Evolutionary conservation across 441 rosid genomes (phyloP).

Genomic region (Adansonia grandidieri): DNA sequence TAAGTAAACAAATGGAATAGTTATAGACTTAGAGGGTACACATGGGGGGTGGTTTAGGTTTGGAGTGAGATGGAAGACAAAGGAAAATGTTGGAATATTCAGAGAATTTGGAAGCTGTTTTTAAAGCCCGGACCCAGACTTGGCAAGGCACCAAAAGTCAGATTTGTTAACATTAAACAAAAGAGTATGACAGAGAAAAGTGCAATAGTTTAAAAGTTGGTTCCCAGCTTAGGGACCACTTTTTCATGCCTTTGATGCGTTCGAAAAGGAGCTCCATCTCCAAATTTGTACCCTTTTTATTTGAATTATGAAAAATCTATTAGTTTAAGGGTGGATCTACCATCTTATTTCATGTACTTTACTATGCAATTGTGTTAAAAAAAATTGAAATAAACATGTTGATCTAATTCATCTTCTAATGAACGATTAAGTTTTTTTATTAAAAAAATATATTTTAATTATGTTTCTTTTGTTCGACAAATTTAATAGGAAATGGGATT

Average conservation of each 20-base stretch:
- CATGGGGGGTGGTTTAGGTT: background rate
- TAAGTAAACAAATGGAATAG: background rate
- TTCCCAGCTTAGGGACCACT: background rate
- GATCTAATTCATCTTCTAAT: too few species aligned
- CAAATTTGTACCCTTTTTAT: background rate
- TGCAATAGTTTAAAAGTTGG: background rate
- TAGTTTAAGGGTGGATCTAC: too few species aligned
- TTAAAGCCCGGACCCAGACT: background rate
- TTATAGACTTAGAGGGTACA: background rate
- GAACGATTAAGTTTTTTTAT: too few species aligned
- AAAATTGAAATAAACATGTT: too few species aligned
- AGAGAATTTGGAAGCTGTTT: background rate
- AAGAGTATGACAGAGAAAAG: background rate
- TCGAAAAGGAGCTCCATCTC: background rate
- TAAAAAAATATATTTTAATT: too few species aligned
- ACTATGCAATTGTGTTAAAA: too few species aligned
- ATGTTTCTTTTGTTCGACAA: too few species aligned
- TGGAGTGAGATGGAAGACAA: conserved; percentile 5
- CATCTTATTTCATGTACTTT: too few species aligned
- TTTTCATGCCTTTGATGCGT: background rate
- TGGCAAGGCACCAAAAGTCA: background rate
- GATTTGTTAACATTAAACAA: conserved; percentile 1
- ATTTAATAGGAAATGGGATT: background rate
- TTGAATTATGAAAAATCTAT: background rate
- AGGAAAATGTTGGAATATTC: background rate